Conservation (phyloP, 768 basidiomycete species). For the Boletales sp. region DNA sequence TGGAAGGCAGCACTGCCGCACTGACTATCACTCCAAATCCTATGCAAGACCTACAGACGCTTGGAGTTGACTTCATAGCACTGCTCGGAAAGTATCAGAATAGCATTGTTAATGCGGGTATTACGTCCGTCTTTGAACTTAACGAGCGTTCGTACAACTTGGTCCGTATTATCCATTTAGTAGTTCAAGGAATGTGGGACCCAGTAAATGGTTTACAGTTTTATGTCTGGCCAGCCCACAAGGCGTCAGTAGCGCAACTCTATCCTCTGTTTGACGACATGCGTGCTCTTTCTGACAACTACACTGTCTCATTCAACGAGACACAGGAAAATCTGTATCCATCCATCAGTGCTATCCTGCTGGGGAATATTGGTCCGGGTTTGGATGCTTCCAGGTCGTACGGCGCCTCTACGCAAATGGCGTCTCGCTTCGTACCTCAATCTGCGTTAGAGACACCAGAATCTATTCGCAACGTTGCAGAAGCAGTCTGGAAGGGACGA, state of each 20-base stretch:
- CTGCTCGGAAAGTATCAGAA: conserved; percentile 19
- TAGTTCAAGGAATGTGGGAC: no score
- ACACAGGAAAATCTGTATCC: conserved; percentile 9
- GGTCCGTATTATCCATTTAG: not conserved
- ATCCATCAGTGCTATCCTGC: conserved; percentile 5
- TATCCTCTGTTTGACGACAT: conserved; percentile 15
- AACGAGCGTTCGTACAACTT: conserved; percentile 1
- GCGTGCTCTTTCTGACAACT: conserved; percentile 8
- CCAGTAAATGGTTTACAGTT: not conserved
- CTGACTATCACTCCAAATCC: conserved; percentile 9
- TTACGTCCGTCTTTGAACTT: not conserved
- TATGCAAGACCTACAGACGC: conserved; percentile 8
- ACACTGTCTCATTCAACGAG: conserved; percentile 7
- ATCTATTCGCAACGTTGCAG: conserved; percentile 7
- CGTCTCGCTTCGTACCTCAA: conserved; percentile 16
- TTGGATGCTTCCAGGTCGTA: conserved; percentile 8
- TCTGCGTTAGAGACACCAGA: conserved; percentile 3
- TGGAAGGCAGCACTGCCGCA: conserved; percentile 3
- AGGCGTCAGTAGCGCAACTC: conserved; percentile 6
- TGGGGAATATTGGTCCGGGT: conserved; percentile 3
- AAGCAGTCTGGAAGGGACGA: conserved; percentile 16
- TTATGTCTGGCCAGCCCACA: conserved; percentile 6
- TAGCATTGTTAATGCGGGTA: conserved; percentile 6
- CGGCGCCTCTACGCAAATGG: conserved; percentile 6
- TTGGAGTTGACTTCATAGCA: conserved; percentile 13